Evolutionary conservation across 257 asterid genomes (phyloP), one percentile per base, ranked within the genome.

Genomic region (Osmanthus fragrans): DNA sequence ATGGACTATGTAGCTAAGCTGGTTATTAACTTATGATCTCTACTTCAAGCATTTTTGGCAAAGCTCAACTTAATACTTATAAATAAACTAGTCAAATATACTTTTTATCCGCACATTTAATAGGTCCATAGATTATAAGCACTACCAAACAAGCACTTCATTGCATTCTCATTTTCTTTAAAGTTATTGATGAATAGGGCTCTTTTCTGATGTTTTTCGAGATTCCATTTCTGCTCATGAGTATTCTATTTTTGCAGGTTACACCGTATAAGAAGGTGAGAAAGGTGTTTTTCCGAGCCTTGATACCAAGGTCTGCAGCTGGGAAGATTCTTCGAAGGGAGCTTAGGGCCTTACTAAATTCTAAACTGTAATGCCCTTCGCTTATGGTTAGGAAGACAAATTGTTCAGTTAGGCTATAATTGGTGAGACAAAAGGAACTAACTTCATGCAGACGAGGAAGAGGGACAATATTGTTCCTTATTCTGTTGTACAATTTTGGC

Each of bases 311-410:
- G 54, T 84, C 93, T 25, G 80, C 91, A 0, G 85, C 91, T 13
- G 97, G 97, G 71, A 93, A 93, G 89, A 87, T 91, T 36, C 94
- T 92, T 34, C 75, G 93, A 79, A 84, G 88, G 81, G 88, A 85
- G 80, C 80, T 92, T 7, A 80, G 75, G 83, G 74, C 71, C 76
- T 66, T 84, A 12, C 47, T 82, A 10, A 79, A 81, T 84, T 92
- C 97, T 74, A 92, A 81, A 81, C 83, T 90, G 73, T 91, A 89
- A 25, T 60, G 4, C 68, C 68, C 32, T 3, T 60, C 68, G 25
- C 32, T 21, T 60, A 60, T 21, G 9, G 9, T 9, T 2, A 23
- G 2, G 32, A 21, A 60, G 67, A 60, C 27, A 27, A 60, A 60
- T 60, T 21, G 16, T 60, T 21, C 16, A 23, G 32, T 60, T 25